Conservation (phyloP, 352 stramenopile species). For the Phytophthora europaea region DNA sequence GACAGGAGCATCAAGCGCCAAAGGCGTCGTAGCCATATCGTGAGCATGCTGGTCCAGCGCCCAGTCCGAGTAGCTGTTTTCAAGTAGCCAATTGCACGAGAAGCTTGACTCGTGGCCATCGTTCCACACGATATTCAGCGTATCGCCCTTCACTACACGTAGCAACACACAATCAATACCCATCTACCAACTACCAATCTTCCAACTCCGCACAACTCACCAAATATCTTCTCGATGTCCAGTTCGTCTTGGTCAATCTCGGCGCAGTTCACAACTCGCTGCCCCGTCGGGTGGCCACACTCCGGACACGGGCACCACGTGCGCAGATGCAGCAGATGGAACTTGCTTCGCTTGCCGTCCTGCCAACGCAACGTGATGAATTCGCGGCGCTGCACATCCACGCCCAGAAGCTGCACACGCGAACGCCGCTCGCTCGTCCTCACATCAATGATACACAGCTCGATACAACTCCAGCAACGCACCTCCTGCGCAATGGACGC, state of each 20-base stretch:
- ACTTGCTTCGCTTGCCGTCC: constrained; percentile 74
- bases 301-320: constrained; percentile 78
- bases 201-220: constrained; percentile 39
- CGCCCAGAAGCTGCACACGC: constrained; percentile 56
- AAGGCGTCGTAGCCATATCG: constrained; percentile 56
- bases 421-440: neutral
- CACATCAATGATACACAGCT: neutral
- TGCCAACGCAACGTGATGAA: constrained; percentile 85
- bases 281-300: constrained; percentile 81
- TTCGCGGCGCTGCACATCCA: constrained; percentile 79
- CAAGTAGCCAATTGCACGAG: constrained; percentile 71
- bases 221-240: constrained; percentile 80
- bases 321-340: constrained; percentile 80
- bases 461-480: constrained; percentile 1
- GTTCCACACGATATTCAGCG: constrained; percentile 77
- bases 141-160: constrained; percentile 72
- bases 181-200: neutral
- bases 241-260: constrained; percentile 62
- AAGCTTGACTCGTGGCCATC: constrained; percentile 79
- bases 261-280: constrained; percentile 82
- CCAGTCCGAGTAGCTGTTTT: constrained; percentile 81
- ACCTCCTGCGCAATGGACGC: constrained; percentile 42
- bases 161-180: neutral
- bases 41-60: constrained; percentile 57
- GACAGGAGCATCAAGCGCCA: constrained; percentile 61